A percentile compares a stretch with the other conserved stretches of the same genome.
Evolutionary conservation across 768 basidiomycete species (phyloP).

Genomic region (Auriscalpium orientale): DNA sequence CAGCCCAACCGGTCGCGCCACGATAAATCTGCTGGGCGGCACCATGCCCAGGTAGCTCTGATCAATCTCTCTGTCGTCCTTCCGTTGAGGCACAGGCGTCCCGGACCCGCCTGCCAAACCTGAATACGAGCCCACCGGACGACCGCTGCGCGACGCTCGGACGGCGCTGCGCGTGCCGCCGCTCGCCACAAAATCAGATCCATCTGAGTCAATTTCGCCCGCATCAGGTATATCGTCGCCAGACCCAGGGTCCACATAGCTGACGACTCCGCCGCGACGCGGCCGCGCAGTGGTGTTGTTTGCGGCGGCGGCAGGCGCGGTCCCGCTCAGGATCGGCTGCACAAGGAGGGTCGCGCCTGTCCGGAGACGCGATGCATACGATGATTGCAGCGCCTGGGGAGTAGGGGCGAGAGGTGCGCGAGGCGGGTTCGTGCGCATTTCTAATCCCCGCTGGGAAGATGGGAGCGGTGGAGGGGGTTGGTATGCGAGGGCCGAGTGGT

Average conservation of each 20-base stretch:
- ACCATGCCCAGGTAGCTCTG: constrained; percentile 87
- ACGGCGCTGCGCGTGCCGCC: constrained; percentile 52
- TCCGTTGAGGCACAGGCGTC: constrained; percentile 23
- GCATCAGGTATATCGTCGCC: constrained; percentile 78
- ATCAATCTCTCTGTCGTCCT: constrained; percentile 42
- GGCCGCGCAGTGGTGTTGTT: constrained; percentile 30
- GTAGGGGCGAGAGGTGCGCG: constrained; percentile 39
- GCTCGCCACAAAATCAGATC: constrained; percentile 73
- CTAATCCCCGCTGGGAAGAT: constrained; percentile 29
- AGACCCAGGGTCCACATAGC: constrained; percentile 82
- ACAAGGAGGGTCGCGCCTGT: constrained; percentile 87
- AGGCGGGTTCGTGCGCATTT: constrained; percentile 14
- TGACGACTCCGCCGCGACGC: constrained; percentile 64
- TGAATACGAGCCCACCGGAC: constrained; percentile 48
- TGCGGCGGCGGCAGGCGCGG: constrained; percentile 25
- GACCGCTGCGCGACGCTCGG: constrained; percentile 18
- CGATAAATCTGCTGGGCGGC: constrained; percentile 75
- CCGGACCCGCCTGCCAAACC: constrained; percentile 32
- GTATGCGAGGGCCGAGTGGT: constrained; percentile 20
- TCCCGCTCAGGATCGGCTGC: constrained; percentile 64
- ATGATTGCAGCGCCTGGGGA: constrained; percentile 68
- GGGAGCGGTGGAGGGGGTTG: constrained; percentile 22
- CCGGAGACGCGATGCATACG: constrained; percentile 84
- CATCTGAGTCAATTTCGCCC: constrained; percentile 77
- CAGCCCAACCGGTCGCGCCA: constrained; percentile 43